phyloP scores from a whole-genome alignment of 2,329 filamentous ascomycete species.

The Sclerotinia spermophila region DNA sequence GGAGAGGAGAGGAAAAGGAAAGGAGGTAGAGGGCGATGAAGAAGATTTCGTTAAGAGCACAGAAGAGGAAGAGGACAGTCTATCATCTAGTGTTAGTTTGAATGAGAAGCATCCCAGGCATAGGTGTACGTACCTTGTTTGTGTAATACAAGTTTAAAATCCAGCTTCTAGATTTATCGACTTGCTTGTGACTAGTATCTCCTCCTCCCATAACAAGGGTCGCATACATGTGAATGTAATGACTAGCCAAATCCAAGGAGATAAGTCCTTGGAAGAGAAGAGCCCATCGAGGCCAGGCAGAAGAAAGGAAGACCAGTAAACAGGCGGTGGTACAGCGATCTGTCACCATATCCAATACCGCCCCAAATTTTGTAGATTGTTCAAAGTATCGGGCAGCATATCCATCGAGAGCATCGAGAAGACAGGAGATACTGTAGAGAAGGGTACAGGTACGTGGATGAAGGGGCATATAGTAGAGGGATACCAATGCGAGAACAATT shows the following conservation, averaged over 20 bases:
- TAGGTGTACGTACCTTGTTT: constrained; percentile 70
- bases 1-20: constrained; percentile 86
- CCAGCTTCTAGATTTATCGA: constrained; percentile 83
- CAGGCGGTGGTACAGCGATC: constrained; percentile 96
- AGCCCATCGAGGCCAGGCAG: constrained; percentile 89
- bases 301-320: constrained; percentile 88
- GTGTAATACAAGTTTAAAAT: constrained; percentile 95
- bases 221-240: constrained; percentile 99
- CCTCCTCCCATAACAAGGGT: constrained; percentile 83
- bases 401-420: constrained; percentile 92
- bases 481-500: constrained; percentile 79
- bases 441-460: constrained; percentile 93
- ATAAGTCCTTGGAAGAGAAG: constrained; percentile 94
- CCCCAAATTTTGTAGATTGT: constrained; percentile 92
- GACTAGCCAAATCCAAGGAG: constrained; percentile 86
- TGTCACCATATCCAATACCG: constrained; percentile 98
- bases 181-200: constrained; percentile 83
- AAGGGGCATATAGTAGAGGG: constrained; percentile 98
- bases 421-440: constrained; percentile 88
- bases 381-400: constrained; percentile 83
- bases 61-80: constrained; percentile 89
- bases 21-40: constrained; percentile 98
- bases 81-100: constrained; percentile 39
- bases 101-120: not conserved
- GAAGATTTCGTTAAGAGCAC: constrained; percentile 89